Conservation (phyloP, 2,329 filamentous ascomycete species). For the Akanthomyces dipterigenus region DNA sequence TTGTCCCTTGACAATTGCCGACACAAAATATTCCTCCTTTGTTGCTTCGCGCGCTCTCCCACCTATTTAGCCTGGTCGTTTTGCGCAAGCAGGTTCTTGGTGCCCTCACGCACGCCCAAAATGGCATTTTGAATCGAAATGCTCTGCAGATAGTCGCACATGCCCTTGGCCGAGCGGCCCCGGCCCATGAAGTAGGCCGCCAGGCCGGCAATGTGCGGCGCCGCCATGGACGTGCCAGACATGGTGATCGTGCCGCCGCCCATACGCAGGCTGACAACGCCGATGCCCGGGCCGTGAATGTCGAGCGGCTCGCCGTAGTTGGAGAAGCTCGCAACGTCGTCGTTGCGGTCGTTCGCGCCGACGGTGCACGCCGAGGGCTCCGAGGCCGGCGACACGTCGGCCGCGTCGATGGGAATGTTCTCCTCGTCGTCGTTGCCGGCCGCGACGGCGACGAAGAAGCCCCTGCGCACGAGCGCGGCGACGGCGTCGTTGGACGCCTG, state of each 20-base stretch:
- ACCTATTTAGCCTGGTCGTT: background rate
- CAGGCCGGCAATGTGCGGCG: constrained; percentile 35
- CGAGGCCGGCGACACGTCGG: constrained; percentile 14
- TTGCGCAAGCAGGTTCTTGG: constrained; percentile 6
- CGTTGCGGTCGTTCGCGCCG: constrained; percentile 21
- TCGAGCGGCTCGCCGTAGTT: constrained; percentile 46
- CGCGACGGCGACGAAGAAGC: constrained; percentile 16
- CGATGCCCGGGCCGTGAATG: constrained; percentile 24
- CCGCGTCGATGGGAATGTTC: constrained; percentile 1
- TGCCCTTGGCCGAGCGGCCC: background rate
- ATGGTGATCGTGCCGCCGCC: constrained; percentile 21
- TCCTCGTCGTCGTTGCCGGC: constrained; percentile 14
- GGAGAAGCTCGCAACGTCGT: constrained; percentile 31
- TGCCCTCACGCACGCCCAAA: background rate
- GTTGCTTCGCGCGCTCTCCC: background rate
- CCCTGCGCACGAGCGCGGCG: constrained; percentile 16
- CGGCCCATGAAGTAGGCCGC: constrained; percentile 17
- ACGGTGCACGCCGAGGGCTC: constrained; percentile 19
- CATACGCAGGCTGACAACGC: background rate
- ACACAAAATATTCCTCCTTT: background rate
- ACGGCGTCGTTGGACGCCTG: constrained; percentile 28
- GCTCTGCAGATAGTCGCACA: background rate
- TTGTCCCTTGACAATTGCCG: background rate
- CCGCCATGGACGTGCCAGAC: constrained; percentile 41
- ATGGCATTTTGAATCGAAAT: background rate